Evolutionary conservation across 441 rosid species (phyloP).

Genomic region (Hura crepitans): DNA sequence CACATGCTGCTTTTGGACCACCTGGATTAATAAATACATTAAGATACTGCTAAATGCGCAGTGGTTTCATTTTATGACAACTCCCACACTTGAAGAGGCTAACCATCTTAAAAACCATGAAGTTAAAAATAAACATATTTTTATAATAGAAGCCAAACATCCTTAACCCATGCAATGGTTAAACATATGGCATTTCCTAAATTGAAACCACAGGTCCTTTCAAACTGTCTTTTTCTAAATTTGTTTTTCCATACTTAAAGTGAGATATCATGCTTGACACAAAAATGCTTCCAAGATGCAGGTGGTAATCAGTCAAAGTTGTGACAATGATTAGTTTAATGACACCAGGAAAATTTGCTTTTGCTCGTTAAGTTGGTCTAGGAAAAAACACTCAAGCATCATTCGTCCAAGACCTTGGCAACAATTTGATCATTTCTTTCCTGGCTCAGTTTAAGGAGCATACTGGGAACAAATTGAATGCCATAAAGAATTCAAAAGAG

Average conservation of each 20-base stretch:
- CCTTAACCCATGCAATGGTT: not conserved
- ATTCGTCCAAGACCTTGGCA: not conserved
- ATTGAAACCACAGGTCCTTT: not conserved
- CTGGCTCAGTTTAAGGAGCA: not conserved
- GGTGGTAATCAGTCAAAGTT: not conserved
- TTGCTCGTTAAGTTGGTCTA: not conserved
- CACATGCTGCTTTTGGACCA: conserved; percentile 87
- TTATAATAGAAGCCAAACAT: not conserved
- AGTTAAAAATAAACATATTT: not conserved
- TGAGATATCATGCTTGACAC: not conserved
- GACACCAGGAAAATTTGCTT: not conserved
- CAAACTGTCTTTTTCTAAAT: not conserved
- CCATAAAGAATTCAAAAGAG: not conserved
- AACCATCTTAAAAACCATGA: not conserved
- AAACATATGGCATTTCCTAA: not conserved
- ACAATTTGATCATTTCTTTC: not conserved
- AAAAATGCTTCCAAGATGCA: not conserved
- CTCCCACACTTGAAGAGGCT: not conserved
- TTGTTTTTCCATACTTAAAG: not conserved
- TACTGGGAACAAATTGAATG: not conserved
- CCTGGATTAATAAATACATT: conserved; percentile 33
- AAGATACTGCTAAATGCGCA: conserved; percentile 2
- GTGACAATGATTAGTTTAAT: not conserved
- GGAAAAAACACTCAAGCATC: not conserved
- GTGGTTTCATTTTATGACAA: not conserved